Evolutionary conservation across 2,329 filamentous ascomycete species (phyloP), one percentile per base, ranked within the genome.

Genomic region (Paecilomyces sp.): DNA sequence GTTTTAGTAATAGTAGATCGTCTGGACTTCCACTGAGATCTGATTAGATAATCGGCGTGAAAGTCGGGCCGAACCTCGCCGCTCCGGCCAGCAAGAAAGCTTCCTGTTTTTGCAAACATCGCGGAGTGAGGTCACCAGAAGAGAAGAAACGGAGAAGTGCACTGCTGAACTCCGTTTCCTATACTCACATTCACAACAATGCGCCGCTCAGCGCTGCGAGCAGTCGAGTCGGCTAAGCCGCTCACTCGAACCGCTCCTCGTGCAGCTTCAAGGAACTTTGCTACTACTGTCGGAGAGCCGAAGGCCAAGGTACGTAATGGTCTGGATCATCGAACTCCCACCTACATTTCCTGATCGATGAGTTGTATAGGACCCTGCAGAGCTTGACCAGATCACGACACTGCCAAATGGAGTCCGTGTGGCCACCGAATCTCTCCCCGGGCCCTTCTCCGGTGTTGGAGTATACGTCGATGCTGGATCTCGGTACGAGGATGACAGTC

Each of bases 391-490:
- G 65, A 88, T 97, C 69, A 96, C 92, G 7, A 92, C 88, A 1
- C 85, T 99, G 15, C 81, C 91, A 56, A 99, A 99, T 83, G 94
- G 94, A 71, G 80, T 99, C 65, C 90, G 93, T 60, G 91, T 99
- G 61, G 94, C 94, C 25, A 96, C 93, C 53, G 94, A 99, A 74
- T 92, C 92, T 59, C 83, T 97, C 11, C 92, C 93, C 1, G 94
- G 94, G 51, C 92, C 92, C 67, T 99, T 99, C 75, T 90, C 92
- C 3, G 94, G 92, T 56, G 89, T 99, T 15, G 94, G 94, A 53
- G 91, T 97, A 63, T 99, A 97, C 78, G 86, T 99, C 71, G 92
- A 97, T 74, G 92, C 91, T 31, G 94, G 94, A 15, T 97, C 94
- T 58, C 86, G 94, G 66, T 97, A 94, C 79, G 94, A 99, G 76